These are phyloP conservation scores for Datura wrightii DNA, from an alignment of 257 asterid species.

Conservation along the genomic window DNA sequence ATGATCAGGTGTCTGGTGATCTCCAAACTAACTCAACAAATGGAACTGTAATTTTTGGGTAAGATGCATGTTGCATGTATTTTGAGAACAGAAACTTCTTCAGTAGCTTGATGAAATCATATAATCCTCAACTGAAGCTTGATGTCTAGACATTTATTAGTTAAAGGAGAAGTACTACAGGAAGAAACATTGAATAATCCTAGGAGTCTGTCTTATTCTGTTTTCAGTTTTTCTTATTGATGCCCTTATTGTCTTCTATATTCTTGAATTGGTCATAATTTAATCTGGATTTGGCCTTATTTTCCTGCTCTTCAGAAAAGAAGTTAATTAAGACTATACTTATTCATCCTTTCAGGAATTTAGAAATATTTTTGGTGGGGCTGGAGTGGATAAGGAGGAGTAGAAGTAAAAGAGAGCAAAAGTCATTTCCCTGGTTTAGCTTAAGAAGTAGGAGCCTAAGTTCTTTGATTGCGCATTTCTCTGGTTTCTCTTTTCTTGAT, in stretches of 20 bases:
- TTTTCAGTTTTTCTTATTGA: conserved; percentile 2
- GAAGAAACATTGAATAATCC: not conserved
- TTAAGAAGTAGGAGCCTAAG: not conserved
- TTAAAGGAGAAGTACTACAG: not conserved
- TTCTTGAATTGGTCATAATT: not conserved
- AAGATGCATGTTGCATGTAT: conserved; percentile 41
- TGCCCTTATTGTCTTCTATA: not conserved
- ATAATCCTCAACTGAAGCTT: conserved; percentile 19
- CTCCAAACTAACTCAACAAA: conserved; percentile 80
- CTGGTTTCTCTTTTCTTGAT: not conserved
- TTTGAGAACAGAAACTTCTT: not conserved
- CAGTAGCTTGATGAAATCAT: not conserved
- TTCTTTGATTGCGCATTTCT: not conserved
- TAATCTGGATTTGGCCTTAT: not conserved
- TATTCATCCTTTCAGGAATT: conserved; percentile 7
- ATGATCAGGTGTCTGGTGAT: conserved; percentile 96
- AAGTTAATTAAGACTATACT: not conserved
- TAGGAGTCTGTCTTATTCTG: not conserved
- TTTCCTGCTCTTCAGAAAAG: not conserved
- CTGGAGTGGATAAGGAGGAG: conserved; percentile 14
- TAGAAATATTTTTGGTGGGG: not conserved
- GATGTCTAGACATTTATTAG: conserved; percentile 18
- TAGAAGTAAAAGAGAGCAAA: not conserved
- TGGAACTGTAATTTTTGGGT: conserved; percentile 98
- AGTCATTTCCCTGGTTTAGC: not conserved